Conservation (phyloP, 2,329 filamentous ascomycete species). For the Colletotrichum lentis region DNA sequence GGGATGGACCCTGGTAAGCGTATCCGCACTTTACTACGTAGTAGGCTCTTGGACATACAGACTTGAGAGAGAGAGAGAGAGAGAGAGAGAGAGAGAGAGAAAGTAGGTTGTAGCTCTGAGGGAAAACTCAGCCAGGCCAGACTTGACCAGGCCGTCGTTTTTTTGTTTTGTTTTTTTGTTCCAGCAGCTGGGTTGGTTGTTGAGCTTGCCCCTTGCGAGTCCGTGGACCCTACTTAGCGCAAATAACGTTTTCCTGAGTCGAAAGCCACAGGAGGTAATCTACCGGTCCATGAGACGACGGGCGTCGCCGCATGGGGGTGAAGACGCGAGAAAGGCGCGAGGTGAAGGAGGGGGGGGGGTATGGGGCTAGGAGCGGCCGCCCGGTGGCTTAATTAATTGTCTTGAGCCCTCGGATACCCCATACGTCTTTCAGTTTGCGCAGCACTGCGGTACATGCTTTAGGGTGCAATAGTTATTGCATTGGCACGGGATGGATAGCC, state of each 20-base stretch:
- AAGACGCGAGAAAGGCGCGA: slow-evolving; percentile 31
- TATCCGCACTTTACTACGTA: slow-evolving; percentile 36
- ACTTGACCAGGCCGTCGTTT: not conserved
- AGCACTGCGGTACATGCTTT: slow-evolving; percentile 6
- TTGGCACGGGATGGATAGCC: slow-evolving; percentile 18
- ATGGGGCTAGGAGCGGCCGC: slow-evolving; percentile 23
- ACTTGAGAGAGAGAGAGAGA: not conserved
- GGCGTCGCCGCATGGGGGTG: slow-evolving; percentile 33
- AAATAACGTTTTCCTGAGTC: slow-evolving; percentile 9
- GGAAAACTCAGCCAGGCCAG: not conserved
- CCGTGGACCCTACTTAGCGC: slow-evolving; percentile 11
- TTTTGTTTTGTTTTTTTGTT: not conserved
- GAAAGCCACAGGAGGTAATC: slow-evolving; percentile 9
- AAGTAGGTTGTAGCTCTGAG: not conserved
- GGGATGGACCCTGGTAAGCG: slow-evolving; percentile 22
- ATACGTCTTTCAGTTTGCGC: not conserved
- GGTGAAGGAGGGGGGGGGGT: not conserved
- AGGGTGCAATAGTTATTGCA: slow-evolving; percentile 13
- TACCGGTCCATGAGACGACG: slow-evolving; percentile 24
- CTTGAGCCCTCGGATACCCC: slow-evolving; percentile 24
- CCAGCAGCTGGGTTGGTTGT: slow-evolving; percentile 11
- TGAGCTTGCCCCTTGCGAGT: not conserved
- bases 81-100: no score
- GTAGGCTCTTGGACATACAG: slow-evolving; percentile 25
- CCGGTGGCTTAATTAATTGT: slow-evolving; percentile 31